Evolutionary conservation across 2,329 filamentous ascomycete genomes (phyloP), one percentile per base, ranked within the genome.

Genomic region (Verticillium klebahnii): DNA sequence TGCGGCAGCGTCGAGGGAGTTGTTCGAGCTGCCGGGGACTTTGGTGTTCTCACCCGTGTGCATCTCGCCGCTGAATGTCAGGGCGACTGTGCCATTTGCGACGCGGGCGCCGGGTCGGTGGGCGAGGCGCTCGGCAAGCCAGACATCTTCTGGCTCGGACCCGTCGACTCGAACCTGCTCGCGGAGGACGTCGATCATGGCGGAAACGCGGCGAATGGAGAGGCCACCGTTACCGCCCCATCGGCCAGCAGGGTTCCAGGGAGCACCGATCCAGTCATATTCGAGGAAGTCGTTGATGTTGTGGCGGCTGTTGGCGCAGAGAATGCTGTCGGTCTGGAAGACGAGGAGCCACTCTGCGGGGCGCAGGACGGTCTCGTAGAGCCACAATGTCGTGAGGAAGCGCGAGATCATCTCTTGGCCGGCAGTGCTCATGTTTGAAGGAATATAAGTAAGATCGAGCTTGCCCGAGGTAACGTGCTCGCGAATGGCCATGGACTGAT

Each of bases 271-370:
- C 80, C 81, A 86, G 70, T 84, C 80, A 69, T 79, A 83, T 17
- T 78, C 76, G 57, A 84, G 70, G 69, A 76, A 85, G 62, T 82
- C 78, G 67, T 85, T 79, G 34, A 84, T 68, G 61, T 73, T 77
- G 60, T 72, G 72, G 58, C 69, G 71, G 60, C 76, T 79, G 68
- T 85, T 85, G 64, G 83, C 81, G 68, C 83, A 85, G 52, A 85
- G 71, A 63, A 85, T 82, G 65, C 78, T 81, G 72, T 86, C 83
- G 59, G 79, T 80, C 73, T 82, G 80, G 71, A 85, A 85, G 25
- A 84, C 70, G 29, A 86, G 74, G 36, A 86, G 71, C 77, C 79
- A 83, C 71, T 85, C 83, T 14, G 81, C 81, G 0, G 80, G 78
- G 57, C 74, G 72, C 32, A 85, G 70, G 7, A 80, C 75, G 3